Percentiles rank a stretch among this genome's conserved stretches.
phyloP scores from a whole-genome alignment of 495 filamentous ascomycete genomes.

The Aspergillus taichungensis region DNA sequence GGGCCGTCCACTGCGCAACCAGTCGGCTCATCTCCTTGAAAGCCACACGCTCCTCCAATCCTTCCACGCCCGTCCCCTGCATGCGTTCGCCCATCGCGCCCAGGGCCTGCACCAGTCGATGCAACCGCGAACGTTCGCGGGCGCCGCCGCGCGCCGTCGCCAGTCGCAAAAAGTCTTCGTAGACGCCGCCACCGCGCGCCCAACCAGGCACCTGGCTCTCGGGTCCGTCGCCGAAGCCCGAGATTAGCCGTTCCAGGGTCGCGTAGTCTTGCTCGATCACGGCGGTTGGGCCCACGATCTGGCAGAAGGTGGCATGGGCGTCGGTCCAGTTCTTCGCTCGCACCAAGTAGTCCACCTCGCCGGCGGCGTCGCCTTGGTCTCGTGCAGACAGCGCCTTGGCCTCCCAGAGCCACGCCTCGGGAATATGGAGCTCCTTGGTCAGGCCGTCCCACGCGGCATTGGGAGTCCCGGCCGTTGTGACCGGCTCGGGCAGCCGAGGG shows the following conservation, averaged over 20 bases:
- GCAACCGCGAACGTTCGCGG: slow-evolving; percentile 37
- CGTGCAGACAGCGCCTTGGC: slow-evolving; percentile 79
- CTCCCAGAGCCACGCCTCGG: slow-evolving; percentile 71
- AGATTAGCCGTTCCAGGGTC: slow-evolving; percentile 51
- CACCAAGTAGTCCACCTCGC: slow-evolving; percentile 68
- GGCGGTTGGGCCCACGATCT: slow-evolving; percentile 65
- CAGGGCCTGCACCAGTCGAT: slow-evolving; percentile 54
- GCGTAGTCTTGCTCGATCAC: slow-evolving; percentile 72
- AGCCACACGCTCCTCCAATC: slow-evolving; percentile 73
- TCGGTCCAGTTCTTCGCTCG: slow-evolving; percentile 65
- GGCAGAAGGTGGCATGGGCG: slow-evolving; percentile 73
- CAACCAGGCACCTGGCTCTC: slow-evolving; percentile 48
- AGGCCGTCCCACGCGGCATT: slow-evolving; percentile 46
- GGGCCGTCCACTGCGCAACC: slow-evolving; percentile 51
- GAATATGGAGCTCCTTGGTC: slow-evolving; percentile 53
- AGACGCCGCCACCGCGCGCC: slow-evolving; percentile 71
- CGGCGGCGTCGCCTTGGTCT: slow-evolving; percentile 50
- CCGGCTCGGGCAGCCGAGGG: slow-evolving; percentile 41
- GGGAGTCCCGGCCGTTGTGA: slow-evolving; percentile 43
- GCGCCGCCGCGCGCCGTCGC: slow-evolving; percentile 27
- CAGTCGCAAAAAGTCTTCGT: slow-evolving; percentile 69
- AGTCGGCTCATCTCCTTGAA: slow-evolving; percentile 55
- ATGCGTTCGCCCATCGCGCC: slow-evolving; percentile 50
- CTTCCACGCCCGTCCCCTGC: slow-evolving; percentile 46
- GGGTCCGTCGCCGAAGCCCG: slow-evolving; percentile 51